A percentile compares a stretch with the other conserved stretches of the same genome.
Evolutionary conservation across 371 early-diverging fungal species (phyloP).

Genomic region (Haplosporangium sp.): DNA sequence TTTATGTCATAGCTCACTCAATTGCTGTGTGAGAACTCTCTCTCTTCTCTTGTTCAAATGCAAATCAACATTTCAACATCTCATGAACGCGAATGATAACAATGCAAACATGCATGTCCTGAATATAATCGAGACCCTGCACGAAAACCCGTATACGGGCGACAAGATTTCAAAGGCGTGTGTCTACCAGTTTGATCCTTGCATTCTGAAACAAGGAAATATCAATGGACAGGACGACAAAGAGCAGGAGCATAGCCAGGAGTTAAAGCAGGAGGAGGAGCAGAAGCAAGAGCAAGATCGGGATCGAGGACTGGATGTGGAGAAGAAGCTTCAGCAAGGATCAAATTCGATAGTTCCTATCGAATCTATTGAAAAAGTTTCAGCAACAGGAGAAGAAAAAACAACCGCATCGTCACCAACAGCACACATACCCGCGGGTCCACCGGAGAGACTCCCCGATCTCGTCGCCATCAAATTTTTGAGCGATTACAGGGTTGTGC

Average conservation of each 20-base stretch:
- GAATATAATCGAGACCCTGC: constrained; percentile 21
- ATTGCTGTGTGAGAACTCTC: too few species aligned
- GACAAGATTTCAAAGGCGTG: constrained; percentile 46
- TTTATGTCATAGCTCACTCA: too few species aligned
- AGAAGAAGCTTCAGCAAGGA: not conserved
- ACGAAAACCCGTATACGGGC: constrained; percentile 52
- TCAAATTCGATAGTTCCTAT: too few species aligned
- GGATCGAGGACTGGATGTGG: not conserved
- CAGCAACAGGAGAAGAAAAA: not conserved
- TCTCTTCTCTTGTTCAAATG: not conserved
- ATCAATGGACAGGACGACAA: not conserved
- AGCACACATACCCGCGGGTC: too few species aligned
- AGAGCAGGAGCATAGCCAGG: not conserved
- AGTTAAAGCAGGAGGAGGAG: not conserved
- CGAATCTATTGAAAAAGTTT: not conserved
- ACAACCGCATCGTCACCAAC: not conserved
- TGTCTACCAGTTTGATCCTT: constrained; percentile 13
- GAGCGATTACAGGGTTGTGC: constrained; percentile 16
- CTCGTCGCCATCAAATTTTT: constrained; percentile 43
- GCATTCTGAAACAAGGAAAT: not conserved
- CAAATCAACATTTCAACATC: not conserved
- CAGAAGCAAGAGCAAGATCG: not conserved
- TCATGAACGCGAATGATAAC: not conserved
- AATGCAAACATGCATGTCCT: constrained; percentile 31
- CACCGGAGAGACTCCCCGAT: not conserved